Evolutionary conservation across 176 grass and related monocot genomes (phyloP).

Genomic region (Aechmea fasciata): DNA sequence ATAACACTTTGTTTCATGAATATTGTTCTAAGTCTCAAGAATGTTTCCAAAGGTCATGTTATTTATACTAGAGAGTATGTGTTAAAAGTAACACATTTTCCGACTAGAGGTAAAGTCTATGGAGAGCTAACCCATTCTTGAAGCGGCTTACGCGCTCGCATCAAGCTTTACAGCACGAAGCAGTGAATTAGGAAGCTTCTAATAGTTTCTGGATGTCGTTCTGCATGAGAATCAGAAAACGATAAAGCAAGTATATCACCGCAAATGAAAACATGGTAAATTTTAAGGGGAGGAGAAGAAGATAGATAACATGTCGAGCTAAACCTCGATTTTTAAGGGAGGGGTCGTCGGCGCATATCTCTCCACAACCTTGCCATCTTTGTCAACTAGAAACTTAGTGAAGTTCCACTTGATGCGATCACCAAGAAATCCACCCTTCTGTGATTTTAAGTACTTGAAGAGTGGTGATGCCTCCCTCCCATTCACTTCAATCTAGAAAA

Average conservation of each 20-base stretch:
- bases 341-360: constrained; percentile 42
- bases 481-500: constrained; percentile 47
- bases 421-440: constrained; percentile 38
- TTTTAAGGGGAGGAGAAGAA: neutral
- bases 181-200: constrained; percentile 12
- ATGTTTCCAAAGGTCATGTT: neutral
- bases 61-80: neutral
- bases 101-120: neutral
- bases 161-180: neutral
- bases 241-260: constrained; percentile 1
- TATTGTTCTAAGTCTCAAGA: neutral
- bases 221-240: constrained; percentile 26
- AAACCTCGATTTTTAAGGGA: constrained; percentile 46
- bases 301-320: neutral
- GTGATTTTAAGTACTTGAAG: constrained; percentile 42
- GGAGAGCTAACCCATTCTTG: neutral
- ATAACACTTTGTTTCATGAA: neutral
- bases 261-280: neutral
- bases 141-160: neutral
- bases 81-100: neutral
- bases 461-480: constrained; percentile 38
- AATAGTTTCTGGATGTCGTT: constrained; percentile 46
- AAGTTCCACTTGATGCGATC: constrained; percentile 58
- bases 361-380: constrained; percentile 42
- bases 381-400: constrained; percentile 50